Base-by-base conservation (phyloP, 2,329 filamentous ascomycete species). In the Colletotrichum destructivum region DNA sequence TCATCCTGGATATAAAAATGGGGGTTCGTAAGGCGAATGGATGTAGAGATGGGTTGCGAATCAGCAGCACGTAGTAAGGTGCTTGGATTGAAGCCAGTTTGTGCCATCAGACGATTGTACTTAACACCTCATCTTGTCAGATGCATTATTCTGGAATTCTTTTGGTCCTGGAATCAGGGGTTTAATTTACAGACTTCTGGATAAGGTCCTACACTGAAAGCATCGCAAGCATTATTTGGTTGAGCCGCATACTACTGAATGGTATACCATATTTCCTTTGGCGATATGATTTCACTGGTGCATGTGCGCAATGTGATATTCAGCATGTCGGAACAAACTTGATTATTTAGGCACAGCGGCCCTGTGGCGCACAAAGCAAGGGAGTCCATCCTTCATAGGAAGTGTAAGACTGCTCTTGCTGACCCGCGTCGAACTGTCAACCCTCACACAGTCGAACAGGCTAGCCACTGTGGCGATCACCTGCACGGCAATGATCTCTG, bases 331-430 rank as follows among this genome's bases (percentile, higher is more conserved):
- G 4, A 38, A 18, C 26, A 11, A 21, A 2, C 21, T 57, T 12
- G 26, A 12, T 57, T 54, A 15, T 26, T 15, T 15, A 8, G 13
- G 16, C 16, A 35, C 35, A 2, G 26, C 44, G 51, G 5, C 15
- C 51, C 47, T 74, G 54, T 38, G 56, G 65, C 75, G 80, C 15
- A 86, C 81, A 66, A 76, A 76, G 62, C 84, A 84, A 6, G 88
- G 89, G 71, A 92, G 77, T 0, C 90, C 90, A 2, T 85, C 89
- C 64, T 89, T 83, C 89, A 92, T 92, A 0, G 90, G 90, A 74
- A 92, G 76, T 4, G 90, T 92, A 60, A 92, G 80, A 74, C 89
- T 91, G 61, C 86, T 90, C 79, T 86, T 88, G 75, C 88, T 91
- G 21, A 85, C 82, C 74, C 88, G 85, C 75, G 89, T 85, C 47